Evolutionary conservation across 805 yeast genomes (phyloP), one percentile per base, ranked within the genome.

Genomic region (Candida sphagnicola): DNA sequence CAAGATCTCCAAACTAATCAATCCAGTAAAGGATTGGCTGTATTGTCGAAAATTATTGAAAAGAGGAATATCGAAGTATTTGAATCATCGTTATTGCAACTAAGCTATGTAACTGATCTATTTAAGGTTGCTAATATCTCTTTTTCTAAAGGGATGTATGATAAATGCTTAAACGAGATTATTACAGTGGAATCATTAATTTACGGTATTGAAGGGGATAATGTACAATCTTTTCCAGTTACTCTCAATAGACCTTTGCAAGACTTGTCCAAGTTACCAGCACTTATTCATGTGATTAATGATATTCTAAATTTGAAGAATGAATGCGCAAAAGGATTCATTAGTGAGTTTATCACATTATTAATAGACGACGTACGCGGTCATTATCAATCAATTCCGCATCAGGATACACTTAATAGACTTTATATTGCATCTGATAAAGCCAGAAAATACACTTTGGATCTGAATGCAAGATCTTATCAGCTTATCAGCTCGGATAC

Each of bases 271-370:
- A 50, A 54, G 3, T 57, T 82, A 15, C 74, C 75, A 1, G 85
- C 82, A 3, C 58, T 82, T 18, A 48, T 56, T 4, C 61, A 70
- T 24, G 55, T 82, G 12, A 70, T 76, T 35, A 78, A 76, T 34
- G 70, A 74, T 30, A 61, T 89, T 24, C 63, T 72, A 11, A 69
- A 64, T 18, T 59, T 88, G 48, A 74, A 82, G 35, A 62, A 70
- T n/a, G 79, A 75, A 31, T 81, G 87, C 36, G 90, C 93, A 12
- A 75, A 73, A 28, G 76, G 80, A n/a, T 84, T 80, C 47, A 75
- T 81, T 5, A 65, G 72, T 17, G 62, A 76, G 32, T 80, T 90
- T 50, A 66, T 74, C 5, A 73, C 74, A 17, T 50, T 71, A 23
- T 61, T 90, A 34, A 46, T 84, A 8, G 65, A 67, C 0, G 95